Conservation (phyloP, 352 stramenopile species). For the Lagenidium giganteum region DNA sequence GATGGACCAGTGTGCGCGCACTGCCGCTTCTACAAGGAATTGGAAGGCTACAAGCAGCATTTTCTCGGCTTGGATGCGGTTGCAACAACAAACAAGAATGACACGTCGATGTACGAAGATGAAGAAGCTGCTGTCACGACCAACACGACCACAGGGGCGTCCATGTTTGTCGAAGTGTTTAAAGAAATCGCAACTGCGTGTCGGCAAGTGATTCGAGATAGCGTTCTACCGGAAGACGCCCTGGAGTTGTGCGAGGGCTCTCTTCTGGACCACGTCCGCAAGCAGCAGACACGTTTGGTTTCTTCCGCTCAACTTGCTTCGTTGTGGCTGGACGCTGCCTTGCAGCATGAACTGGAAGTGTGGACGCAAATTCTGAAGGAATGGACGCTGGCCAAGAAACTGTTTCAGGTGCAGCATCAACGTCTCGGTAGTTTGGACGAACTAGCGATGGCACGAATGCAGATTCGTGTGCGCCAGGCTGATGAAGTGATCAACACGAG, state of each 20-base stretch:
- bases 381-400: constrained; percentile 45
- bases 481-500: constrained; percentile 32
- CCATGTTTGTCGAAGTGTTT: constrained; percentile 7
- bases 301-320: too few relatives aligned
- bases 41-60: constrained; percentile 50
- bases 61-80: constrained; percentile 39
- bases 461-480: constrained; percentile 44
- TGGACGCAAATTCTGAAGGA: constrained; percentile 44
- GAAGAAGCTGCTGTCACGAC: constrained; percentile 2
- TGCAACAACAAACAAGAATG: constrained; percentile 5
- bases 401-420: constrained; percentile 68
- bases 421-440: constrained; percentile 71
- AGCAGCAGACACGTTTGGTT: constrained; percentile 35
- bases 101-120: constrained; percentile 9
- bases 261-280: constrained; percentile 61
- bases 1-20: constrained; percentile 56
- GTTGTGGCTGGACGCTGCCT: too few relatives aligned
- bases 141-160: constrained; percentile 1
- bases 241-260: too few relatives aligned
- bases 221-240: too few relatives aligned
- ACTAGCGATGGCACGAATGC: constrained; percentile 69
- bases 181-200: too few relatives aligned
- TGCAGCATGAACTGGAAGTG: constrained; percentile 44
- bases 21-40: constrained; percentile 60
- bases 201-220: too few relatives aligned